These are phyloP conservation scores for Pyrus communis DNA, from an alignment of 306 rosid species.

Conservation along the genomic window DNA sequence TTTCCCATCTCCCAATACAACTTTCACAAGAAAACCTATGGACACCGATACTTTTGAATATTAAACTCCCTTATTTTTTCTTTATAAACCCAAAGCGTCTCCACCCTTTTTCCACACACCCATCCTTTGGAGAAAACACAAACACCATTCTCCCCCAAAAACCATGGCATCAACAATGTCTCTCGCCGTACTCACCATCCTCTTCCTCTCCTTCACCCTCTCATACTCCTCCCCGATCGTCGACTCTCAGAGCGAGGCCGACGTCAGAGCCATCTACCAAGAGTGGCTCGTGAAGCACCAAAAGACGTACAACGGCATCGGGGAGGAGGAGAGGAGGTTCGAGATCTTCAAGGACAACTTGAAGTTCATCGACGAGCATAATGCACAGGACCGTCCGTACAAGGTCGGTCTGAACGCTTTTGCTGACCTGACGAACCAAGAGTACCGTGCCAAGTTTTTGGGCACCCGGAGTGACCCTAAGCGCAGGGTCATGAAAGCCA, in stretches of 20 bases:
- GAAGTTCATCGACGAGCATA: slow-evolving; percentile 60
- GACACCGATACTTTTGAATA: background rate
- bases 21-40: background rate
- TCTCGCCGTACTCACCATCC: slow-evolving; percentile 5
- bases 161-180: slow-evolving; percentile 27
- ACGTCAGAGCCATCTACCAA: slow-evolving; percentile 46
- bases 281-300: slow-evolving; percentile 58
- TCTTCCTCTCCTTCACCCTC: slow-evolving; percentile 29
- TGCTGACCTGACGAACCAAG: slow-evolving; percentile 74
- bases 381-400: slow-evolving; percentile 47
- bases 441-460: slow-evolving; percentile 53
- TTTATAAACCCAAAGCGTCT: slow-evolving; percentile 1
- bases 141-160: background rate
- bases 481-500: slow-evolving; percentile 49
- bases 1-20: background rate
- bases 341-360: slow-evolving; percentile 65
- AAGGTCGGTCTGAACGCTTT: slow-evolving; percentile 67
- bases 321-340: slow-evolving; percentile 60
- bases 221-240: slow-evolving; percentile 8
- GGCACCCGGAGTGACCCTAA: slow-evolving; percentile 40
- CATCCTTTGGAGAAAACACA: background rate
- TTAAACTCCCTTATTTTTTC: background rate
- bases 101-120: background rate
- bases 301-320: slow-evolving; percentile 59
- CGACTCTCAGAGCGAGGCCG: slow-evolving; percentile 29